Percentiles rank a stretch among this genome's conserved stretches.
Evolutionary conservation across 2,329 filamentous ascomycete species (phyloP).

Genomic region (Colletotrichum somersetense): DNA sequence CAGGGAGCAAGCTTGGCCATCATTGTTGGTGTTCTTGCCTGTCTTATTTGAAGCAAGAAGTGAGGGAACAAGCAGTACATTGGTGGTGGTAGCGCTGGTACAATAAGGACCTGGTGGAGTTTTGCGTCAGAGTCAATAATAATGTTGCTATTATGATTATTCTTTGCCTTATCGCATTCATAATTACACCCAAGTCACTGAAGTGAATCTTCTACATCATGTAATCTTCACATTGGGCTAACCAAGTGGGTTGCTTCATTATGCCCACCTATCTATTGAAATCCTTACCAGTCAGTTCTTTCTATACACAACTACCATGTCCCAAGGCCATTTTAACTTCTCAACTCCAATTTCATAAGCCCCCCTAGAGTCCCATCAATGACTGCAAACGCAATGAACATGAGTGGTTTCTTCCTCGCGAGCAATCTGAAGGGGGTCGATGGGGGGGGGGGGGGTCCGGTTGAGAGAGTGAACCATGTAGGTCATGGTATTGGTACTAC

Average conservation of each 20-base stretch:
- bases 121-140: not conserved
- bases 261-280: accelerated
- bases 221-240: no score
- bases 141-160: not conserved
- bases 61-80: no score
- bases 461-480: not conserved
- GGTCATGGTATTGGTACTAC: not conserved
- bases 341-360: no score
- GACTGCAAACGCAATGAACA: accelerated
- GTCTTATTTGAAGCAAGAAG: not conserved
- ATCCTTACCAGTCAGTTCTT: not conserved
- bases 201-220: no score
- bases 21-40: not conserved
- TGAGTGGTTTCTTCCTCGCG: not conserved
- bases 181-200: no score
- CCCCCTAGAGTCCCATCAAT: not conserved
- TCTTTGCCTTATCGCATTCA: not conserved
- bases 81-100: not conserved
- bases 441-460: no score
- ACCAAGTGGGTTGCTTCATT: not conserved
- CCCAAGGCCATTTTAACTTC: no score
- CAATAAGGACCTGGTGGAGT: not conserved
- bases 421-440: not conserved
- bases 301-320: not conserved
- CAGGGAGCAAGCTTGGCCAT: slow-evolving; percentile 12